Evolutionary conservation across 345 rosid genomes (phyloP), one percentile per base, ranked within the genome.

Genomic region (Eutrema yunnanense): DNA sequence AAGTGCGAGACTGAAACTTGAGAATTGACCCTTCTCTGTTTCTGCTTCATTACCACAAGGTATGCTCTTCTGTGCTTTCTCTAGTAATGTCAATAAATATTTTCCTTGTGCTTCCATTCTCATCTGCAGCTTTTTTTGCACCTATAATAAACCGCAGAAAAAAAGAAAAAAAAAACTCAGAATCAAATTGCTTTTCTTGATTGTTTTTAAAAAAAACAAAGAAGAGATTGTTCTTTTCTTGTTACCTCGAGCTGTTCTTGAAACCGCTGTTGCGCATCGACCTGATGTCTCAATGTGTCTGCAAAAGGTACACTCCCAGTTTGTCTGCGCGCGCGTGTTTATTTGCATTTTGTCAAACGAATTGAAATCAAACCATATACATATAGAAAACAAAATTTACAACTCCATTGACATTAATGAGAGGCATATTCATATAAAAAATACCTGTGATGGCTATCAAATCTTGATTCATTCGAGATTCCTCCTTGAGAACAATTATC

Each of bases 31-130:
- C 58, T 74, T 82, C 22, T 53, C 74, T 10, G 78, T 58, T 16
- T 76, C 81, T 48, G 62, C 73, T 36, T 22, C 52, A 62, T 81
- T 76, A 6, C 53, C 72, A 46, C 65, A 78, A 8, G 80, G 73
- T 14, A 88, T 73, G 44, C 81, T 84, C 69, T 82, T 89, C 38
- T 88, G 92, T 4, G 97, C 97, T 82, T 82, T 91, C 76, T 89
- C 92, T 46, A 94, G 74, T 46, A 91, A 82, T 4, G 86, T 73
- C 43, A 87, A 83, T 81, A 94, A 78, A 84, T 90, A 94, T 63
- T 83, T 91, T 50, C 92, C 95, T 75, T 94, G 96, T 36, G 87
- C 90, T 64, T 91, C 98, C 65, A 91, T 91, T 73, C 98, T 89
- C 90, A 86, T 86, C 71, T 91, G 86, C 26, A 94, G 67, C 75